A percentile compares a stretch with the other conserved stretches of the same genome.
Evolutionary conservation across 495 filamentous ascomycete species (phyloP).

Genomic region (Lasiosphaeriaceae sp.): DNA sequence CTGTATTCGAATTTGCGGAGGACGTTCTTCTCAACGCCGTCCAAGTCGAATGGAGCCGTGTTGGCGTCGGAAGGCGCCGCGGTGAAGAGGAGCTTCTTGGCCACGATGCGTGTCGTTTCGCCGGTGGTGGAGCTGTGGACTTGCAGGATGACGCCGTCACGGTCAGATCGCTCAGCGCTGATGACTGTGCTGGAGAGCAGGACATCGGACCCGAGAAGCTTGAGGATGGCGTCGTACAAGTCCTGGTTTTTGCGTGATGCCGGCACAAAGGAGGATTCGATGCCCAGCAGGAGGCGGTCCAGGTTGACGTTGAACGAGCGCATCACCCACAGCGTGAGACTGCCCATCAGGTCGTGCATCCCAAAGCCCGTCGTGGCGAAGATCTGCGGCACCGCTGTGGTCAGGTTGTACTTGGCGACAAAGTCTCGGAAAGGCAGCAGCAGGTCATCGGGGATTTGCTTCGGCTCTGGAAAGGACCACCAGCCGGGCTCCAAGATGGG

Average conservation of each 20-base stretch:
- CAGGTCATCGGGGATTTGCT: constrained; percentile 39
- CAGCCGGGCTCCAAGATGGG: constrained; percentile 34
- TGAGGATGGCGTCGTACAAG: constrained; percentile 36
- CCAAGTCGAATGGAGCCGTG: constrained; percentile 31
- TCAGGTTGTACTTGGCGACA: constrained; percentile 40
- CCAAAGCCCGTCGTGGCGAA: constrained; percentile 34
- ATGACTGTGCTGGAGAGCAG: constrained; percentile 34
- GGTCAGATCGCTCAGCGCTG: constrained; percentile 19
- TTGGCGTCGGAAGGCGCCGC: constrained; percentile 31
- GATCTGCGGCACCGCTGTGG: constrained; percentile 26
- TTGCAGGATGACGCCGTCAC: constrained; percentile 25
- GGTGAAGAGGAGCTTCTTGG: constrained; percentile 38
- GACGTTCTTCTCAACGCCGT: constrained; percentile 22
- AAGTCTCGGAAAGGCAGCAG: constrained; percentile 44
- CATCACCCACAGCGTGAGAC: constrained; percentile 36
- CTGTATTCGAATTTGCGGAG: constrained; percentile 31
- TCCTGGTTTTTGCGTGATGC: constrained; percentile 36
- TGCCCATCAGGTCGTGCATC: constrained; percentile 34
- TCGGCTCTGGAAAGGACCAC: constrained; percentile 32
- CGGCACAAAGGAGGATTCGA: constrained; percentile 23
- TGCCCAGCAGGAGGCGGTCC: constrained; percentile 22
- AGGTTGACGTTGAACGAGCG: constrained; percentile 37
- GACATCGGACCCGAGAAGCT: constrained; percentile 32
- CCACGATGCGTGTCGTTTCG: constrained; percentile 24
- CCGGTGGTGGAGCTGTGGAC: constrained; percentile 30